A percentile compares a stretch with the other conserved stretches of the same genome.
Evolutionary conservation across 495 filamentous ascomycete species (phyloP).

Genomic region (Penicillium soppii): DNA sequence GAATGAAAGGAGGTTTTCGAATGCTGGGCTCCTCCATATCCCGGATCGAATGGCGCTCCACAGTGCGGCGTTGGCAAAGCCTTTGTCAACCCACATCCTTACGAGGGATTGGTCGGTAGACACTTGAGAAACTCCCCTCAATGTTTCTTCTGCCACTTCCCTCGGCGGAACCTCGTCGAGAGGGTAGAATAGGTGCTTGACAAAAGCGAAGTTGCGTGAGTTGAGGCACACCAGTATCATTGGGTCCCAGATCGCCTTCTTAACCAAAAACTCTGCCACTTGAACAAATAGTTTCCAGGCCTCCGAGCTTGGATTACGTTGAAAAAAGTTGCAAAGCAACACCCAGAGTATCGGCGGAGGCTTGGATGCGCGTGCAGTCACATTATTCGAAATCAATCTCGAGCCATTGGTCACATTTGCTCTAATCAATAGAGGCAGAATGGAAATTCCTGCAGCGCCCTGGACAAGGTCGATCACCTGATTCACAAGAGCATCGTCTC

Average conservation of each 20-base stretch:
- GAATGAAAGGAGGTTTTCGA: not conserved
- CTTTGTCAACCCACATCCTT: not conserved
- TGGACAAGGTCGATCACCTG: not conserved
- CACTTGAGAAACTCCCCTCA: not conserved
- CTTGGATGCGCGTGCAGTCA: not conserved
- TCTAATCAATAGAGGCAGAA: not conserved
- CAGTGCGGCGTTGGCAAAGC: not conserved
- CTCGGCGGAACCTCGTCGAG: not conserved
- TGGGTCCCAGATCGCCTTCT: not conserved
- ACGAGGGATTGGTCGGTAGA: not conserved
- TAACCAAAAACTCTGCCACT: not conserved
- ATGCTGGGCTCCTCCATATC: not conserved
- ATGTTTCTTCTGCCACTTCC: not conserved
- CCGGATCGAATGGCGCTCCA: constrained; percentile 1
- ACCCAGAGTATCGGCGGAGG: not conserved
- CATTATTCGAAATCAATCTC: not conserved
- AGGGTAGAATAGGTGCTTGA: not conserved
- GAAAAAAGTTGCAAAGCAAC: not conserved
- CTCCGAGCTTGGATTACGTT: not conserved
- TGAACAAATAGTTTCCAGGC: not conserved
- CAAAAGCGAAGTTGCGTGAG: not conserved
- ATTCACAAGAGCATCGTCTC: not conserved
- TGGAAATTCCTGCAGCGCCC: not conserved
- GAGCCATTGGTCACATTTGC: not conserved
- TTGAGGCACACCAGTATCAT: not conserved